These are phyloP conservation scores for Kewa caespitosa DNA, from an alignment of 179 eudicot genomes.

Conservation along the genomic window DNA sequence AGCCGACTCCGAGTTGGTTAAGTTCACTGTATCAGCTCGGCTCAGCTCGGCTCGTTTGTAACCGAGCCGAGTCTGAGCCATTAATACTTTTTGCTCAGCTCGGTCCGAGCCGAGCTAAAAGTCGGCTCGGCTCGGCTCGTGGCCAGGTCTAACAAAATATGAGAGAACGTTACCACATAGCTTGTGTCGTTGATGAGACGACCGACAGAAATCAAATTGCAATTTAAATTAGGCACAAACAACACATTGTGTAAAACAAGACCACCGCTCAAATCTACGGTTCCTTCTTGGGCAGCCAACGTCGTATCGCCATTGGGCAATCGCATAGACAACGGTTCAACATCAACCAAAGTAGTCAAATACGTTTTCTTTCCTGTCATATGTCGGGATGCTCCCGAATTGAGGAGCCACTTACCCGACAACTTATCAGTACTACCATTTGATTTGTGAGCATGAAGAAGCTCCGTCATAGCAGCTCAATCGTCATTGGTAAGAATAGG, in stretches of 20 bases:
- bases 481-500: too few species aligned
- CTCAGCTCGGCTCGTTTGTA: too few species aligned
- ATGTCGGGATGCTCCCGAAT: not conserved
- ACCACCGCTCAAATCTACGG: not conserved
- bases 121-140: too few species aligned
- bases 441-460: not conserved
- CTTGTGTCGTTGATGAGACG: not conserved
- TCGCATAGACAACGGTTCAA: not conserved
- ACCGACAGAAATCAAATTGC: slow-evolving; percentile 1
- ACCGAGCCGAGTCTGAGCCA: too few species aligned
- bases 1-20: too few species aligned
- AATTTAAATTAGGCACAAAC: not conserved
- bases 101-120: too few species aligned
- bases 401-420: not conserved
- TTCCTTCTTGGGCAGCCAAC: not conserved
- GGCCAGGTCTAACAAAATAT: too few species aligned
- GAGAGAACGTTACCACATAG: not conserved
- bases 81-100: too few species aligned
- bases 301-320: not conserved
- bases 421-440: not conserved
- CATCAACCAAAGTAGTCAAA: not conserved
- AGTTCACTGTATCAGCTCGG: too few species aligned
- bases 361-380: not conserved
- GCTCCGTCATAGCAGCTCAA: too few species aligned
- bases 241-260: not conserved